These are phyloP conservation scores for Sarocladiaceae sp. DNA, from an alignment of 2,329 filamentous ascomycete species.

Conservation along the genomic window DNA sequence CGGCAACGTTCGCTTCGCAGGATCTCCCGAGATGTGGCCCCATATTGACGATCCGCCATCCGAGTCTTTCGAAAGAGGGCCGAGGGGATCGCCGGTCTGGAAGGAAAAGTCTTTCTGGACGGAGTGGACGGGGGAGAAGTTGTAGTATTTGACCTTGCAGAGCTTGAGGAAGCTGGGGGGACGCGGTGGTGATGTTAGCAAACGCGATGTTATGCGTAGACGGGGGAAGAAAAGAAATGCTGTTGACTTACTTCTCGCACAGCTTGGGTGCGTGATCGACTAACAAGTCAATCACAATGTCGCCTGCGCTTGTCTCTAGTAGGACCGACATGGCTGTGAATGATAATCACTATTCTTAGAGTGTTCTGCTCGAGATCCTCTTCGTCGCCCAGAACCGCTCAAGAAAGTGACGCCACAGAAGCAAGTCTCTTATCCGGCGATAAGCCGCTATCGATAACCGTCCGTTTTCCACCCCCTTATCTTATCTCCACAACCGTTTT, in stretches of 20 bases:
- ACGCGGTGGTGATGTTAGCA: conserved; percentile 16
- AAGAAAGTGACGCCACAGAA: conserved; percentile 8
- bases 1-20: conserved; percentile 68
- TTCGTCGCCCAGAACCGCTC: background rate
- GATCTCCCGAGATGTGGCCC: conserved; percentile 65
- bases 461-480: no score
- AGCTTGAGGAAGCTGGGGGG: conserved; percentile 85
- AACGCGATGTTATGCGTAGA: conserved; percentile 51
- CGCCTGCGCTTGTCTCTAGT: conserved; percentile 85
- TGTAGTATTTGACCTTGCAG: conserved; percentile 99
- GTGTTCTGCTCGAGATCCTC: background rate
- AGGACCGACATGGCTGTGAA: conserved; percentile 71
- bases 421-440: conserved; percentile 2
- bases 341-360: background rate
- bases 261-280: conserved; percentile 84
- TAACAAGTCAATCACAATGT: conserved; percentile 90
- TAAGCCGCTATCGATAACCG: conserved; percentile 6
- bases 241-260: conserved; percentile 83
- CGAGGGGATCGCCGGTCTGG: conserved; percentile 90
- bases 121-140: conserved; percentile 87
- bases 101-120: conserved; percentile 95
- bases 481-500: no score
- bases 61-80: conserved; percentile 74
- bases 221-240: background rate
- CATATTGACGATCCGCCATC: conserved; percentile 93